Evolutionary conservation across 306 rosid species (phyloP).

Genomic region (Fragaria nilgerrensis): DNA sequence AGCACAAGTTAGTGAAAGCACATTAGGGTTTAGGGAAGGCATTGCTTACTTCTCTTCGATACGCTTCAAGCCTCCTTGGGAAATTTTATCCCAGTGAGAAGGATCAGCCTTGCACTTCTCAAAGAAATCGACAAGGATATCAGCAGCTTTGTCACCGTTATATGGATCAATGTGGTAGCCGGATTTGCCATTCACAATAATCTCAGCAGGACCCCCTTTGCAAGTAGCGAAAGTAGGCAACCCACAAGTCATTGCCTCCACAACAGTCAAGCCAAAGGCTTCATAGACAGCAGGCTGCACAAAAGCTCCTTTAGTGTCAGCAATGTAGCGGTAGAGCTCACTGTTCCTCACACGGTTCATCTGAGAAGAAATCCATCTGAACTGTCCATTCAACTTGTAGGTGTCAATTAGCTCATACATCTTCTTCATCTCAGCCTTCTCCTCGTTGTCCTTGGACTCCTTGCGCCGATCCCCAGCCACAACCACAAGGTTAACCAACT

Average conservation of each 20-base stretch:
- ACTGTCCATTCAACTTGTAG: slow-evolving; percentile 87
- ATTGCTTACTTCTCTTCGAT: slow-evolving; percentile 78
- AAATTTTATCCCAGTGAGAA: slow-evolving; percentile 80
- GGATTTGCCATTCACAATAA: slow-evolving; percentile 79
- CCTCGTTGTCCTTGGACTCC: slow-evolving; percentile 92
- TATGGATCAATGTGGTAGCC: slow-evolving; percentile 96
- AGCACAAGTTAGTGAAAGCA: not conserved
- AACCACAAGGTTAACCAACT: slow-evolving; percentile 87
- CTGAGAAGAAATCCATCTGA: slow-evolving; percentile 96
- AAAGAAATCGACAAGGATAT: slow-evolving; percentile 77
- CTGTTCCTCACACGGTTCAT: slow-evolving; percentile 93
- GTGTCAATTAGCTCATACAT: slow-evolving; percentile 77
- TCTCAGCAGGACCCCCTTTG: slow-evolving; percentile 99
- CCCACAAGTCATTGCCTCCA: slow-evolving; percentile 98
- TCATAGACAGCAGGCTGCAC: slow-evolving; percentile 98
- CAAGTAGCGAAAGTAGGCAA: slow-evolving; percentile 93
- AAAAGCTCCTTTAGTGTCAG: slow-evolving; percentile 89
- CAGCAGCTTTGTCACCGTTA: slow-evolving; percentile 86
- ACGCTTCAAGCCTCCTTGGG: slow-evolving; percentile 75
- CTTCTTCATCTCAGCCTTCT: slow-evolving; percentile 89
- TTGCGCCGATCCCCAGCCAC: slow-evolving; percentile 95
- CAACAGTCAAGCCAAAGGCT: slow-evolving; percentile 92
- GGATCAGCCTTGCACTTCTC: slow-evolving; percentile 71
- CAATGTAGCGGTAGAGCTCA: slow-evolving; percentile 79
- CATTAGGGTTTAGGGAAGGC: not conserved